Evolutionary conservation across 2,329 filamentous ascomycete species (phyloP), one percentile per base, ranked within the genome.

Genomic region (Nigrospora sphaerica): DNA sequence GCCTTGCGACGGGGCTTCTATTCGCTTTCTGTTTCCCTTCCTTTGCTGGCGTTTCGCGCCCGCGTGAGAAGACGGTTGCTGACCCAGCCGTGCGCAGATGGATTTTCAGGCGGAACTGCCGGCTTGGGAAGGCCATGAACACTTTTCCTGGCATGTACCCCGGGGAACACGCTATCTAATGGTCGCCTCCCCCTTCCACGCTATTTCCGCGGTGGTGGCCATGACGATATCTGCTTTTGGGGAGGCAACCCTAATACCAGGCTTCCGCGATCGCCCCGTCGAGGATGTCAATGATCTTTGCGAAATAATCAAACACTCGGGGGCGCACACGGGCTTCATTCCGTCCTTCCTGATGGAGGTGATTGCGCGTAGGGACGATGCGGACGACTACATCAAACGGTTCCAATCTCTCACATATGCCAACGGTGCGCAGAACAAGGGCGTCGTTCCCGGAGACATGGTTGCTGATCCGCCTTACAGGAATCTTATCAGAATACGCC

Each of bases 301-400:
- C 46, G 46, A 42, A 9, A 48, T 48, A 1, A 48, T 48, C 36
- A 48, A 42, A 19, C 33, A 38, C 32, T 48, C 46, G 4, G 19
- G 34, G 6, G 42, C 42, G 1, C 37, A 33, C 16, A 34, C 39
- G 1, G 46, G 46, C 19, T 48, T 48, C 11, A 42, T 48, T n/a
- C 46, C 46, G 14, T 45, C 17, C n/a, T 48, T 45, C 28, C 38
- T 48, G 17, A 44, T 44, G 32, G 46, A 48, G 18, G 31, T 42
- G 12, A 46, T 49, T 12, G 47, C 47, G n/a, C 28, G 43, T 14
- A 23, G 16, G 12, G 43, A 45, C 6, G 39, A 49, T 7, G 47
- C 43, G 5, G 47, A 40, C 19, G 33, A 46, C 1, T 46, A 42
- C 31, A 49, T 46, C 39, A 44, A 34, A 19, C 34, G 39, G 34